These are phyloP conservation scores for Pythium biforme DNA, from an alignment of 352 stramenopile species.

Conservation along the genomic window DNA sequence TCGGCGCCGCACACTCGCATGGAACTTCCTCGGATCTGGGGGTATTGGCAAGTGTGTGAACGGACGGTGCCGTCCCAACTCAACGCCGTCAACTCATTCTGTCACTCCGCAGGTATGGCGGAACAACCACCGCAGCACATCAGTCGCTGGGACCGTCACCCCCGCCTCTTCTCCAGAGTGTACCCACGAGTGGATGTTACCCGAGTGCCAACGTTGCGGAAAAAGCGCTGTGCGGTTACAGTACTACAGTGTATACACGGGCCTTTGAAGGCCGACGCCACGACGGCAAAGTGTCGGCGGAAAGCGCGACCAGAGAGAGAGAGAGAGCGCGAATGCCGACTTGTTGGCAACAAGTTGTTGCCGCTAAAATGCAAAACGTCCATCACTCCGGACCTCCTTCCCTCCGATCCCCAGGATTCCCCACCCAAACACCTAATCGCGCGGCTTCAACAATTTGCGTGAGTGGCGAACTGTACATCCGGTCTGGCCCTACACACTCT, in stretches of 20 bases:
- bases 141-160: neutral
- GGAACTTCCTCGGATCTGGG: too few species aligned
- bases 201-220: too few species aligned
- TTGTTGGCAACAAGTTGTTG: neutral
- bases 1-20: too few species aligned
- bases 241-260: too few species aligned
- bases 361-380: neutral
- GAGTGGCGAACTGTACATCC: conserved; percentile 15
- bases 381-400: conserved; percentile 7
- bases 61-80: neutral
- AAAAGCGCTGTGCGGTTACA: too few species aligned
- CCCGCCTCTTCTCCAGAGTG: neutral
- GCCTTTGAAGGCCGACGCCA: too few species aligned
- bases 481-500: conserved; percentile 1
- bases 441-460: conserved; percentile 1
- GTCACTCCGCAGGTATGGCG: neutral
- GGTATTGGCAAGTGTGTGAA: neutral
- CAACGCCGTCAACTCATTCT: neutral
- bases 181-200: too few species aligned
- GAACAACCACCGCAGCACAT: neutral
- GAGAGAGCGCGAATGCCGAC: neutral
- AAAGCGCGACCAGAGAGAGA: neutral
- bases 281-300: neutral
- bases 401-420: neutral
- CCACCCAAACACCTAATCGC: neutral